Conservation (phyloP, 805 yeast species). For the Metschnikowia vanudenii region DNA sequence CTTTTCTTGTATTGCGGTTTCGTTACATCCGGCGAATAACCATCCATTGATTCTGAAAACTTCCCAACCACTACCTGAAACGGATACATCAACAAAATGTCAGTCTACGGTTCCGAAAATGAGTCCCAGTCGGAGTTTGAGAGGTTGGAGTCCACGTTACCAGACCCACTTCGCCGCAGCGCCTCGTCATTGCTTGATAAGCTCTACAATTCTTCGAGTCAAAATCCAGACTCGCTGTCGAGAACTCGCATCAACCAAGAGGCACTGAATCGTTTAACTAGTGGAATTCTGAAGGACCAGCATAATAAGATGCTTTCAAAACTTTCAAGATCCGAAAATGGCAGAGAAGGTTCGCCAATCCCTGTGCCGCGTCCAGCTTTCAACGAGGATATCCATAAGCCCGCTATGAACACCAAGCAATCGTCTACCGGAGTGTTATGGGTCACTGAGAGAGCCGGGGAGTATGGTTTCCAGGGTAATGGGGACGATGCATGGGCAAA, state of each 20-base stretch:
- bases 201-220: slow-evolving; percentile 22
- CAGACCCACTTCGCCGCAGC: slow-evolving; percentile 37
- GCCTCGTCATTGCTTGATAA: slow-evolving; percentile 40
- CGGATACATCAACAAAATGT: slow-evolving; percentile 6
- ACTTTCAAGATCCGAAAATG: slow-evolving; percentile 33
- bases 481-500: slow-evolving; percentile 50
- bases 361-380: slow-evolving; percentile 50
- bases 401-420: slow-evolving; percentile 58
- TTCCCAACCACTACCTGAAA: no score
- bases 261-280: slow-evolving; percentile 14
- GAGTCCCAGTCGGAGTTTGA: slow-evolving; percentile 39
- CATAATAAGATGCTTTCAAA: slow-evolving; percentile 27
- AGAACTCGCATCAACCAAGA: slow-evolving; percentile 23
- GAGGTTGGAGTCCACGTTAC: slow-evolving; percentile 42
- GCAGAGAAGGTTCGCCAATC: slow-evolving; percentile 45
- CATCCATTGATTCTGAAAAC: no score
- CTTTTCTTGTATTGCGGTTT: no score
- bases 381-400: slow-evolving; percentile 47
- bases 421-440: slow-evolving; percentile 63
- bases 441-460: slow-evolving; percentile 61
- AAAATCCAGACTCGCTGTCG: slow-evolving; percentile 18
- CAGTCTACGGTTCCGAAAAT: slow-evolving; percentile 12
- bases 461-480: slow-evolving; percentile 49
- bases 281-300: slow-evolving; percentile 17
- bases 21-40: no score